Conservation (phyloP, 495 filamentous ascomycete species). For the Penicillium atrosanguineum region DNA sequence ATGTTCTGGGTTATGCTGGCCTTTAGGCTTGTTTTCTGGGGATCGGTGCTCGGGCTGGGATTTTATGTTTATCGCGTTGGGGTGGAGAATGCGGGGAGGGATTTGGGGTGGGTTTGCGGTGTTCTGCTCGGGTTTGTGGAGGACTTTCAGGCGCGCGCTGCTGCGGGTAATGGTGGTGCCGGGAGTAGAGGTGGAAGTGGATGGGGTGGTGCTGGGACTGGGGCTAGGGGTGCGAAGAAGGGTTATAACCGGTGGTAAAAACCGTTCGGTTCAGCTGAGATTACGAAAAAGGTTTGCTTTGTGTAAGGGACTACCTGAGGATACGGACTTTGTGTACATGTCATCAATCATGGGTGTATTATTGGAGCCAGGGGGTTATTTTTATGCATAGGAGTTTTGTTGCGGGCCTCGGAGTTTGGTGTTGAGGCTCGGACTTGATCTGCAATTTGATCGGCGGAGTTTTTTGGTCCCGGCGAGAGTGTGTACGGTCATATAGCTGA, state of each 20-base stretch:
- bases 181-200: background rate
- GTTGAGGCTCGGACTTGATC: background rate
- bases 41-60: slow-evolving; percentile 42
- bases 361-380: slow-evolving; percentile 1
- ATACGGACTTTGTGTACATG: background rate
- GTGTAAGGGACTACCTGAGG: background rate
- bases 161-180: slow-evolving; percentile 7
- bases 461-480: background rate
- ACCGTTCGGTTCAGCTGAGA: background rate
- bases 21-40: slow-evolving; percentile 59
- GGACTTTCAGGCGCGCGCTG: slow-evolving; percentile 44
- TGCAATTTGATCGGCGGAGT: background rate
- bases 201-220: background rate
- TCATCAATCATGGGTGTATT: slow-evolving; percentile 16
- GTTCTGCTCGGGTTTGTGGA: slow-evolving; percentile 55
- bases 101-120: slow-evolving; percentile 55
- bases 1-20: slow-evolving; percentile 70
- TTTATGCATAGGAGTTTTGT: background rate
- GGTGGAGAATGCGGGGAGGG: slow-evolving; percentile 55
- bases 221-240: slow-evolving; percentile 2
- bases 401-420: background rate
- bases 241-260: background rate
- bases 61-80: slow-evolving; percentile 63
- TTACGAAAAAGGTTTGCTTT: background rate
- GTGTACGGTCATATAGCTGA: background rate